Conservation (phyloP, 371 early-diverging fungal species). For the Zychaea mexicana region DNA sequence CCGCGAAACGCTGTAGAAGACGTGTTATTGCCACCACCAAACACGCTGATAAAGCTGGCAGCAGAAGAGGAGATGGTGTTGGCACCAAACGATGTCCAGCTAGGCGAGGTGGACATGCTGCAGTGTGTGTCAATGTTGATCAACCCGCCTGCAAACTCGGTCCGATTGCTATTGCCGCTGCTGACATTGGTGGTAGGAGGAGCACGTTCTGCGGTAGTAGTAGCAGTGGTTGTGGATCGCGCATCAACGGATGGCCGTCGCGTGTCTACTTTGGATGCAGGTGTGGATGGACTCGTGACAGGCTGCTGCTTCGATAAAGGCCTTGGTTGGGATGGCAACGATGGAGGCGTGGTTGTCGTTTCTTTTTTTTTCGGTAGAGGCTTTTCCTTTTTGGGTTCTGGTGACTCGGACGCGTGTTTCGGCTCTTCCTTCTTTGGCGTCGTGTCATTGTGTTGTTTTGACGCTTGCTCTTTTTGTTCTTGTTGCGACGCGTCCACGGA, state of each 20-base stretch:
- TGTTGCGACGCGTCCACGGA: background rate
- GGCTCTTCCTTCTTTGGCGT: constrained; percentile 2
- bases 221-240: background rate
- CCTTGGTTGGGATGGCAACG: background rate
- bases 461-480: background rate
- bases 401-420: background rate
- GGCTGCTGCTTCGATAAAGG: too few relatives aligned
- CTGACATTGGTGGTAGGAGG: background rate
- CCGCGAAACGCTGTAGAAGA: background rate
- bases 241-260: background rate
- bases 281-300: background rate
- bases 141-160: constrained; percentile 47
- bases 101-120: constrained; percentile 16
- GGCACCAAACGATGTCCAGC: constrained; percentile 28
- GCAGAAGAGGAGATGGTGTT: constrained; percentile 17
- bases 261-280: background rate
- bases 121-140: constrained; percentile 16
- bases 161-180: constrained; percentile 13
- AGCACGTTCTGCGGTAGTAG: background rate
- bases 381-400: background rate
- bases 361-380: background rate
- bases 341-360: background rate
- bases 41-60: constrained; percentile 34
- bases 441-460: background rate
- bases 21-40: constrained; percentile 14